Conservation (phyloP, 257 asterid species). For the Lithospermum erythrorhizon region DNA sequence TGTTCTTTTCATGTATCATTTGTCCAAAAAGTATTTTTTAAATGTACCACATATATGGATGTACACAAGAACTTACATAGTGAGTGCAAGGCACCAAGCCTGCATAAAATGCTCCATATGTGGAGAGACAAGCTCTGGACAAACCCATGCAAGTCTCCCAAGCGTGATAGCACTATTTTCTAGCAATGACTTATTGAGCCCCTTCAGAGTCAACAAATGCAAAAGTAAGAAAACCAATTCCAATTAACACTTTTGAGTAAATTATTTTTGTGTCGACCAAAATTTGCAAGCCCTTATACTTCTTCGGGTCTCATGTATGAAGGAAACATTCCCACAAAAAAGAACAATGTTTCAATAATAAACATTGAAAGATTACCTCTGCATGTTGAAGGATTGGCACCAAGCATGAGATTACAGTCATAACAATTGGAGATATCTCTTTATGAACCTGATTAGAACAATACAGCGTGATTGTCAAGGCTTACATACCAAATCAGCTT, state of each 20-base stretch:
- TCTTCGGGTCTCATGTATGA: background rate
- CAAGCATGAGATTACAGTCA: conserved; percentile 67
- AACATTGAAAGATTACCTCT: conserved; percentile 40
- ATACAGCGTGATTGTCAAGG: background rate
- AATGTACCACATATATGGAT: background rate
- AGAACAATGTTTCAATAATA: too few relatives aligned
- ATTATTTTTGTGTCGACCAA: background rate
- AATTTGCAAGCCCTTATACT: too few relatives aligned
- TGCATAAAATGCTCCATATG: conserved; percentile 98
- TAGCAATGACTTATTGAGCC: conserved; percentile 75
- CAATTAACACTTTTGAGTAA: background rate
- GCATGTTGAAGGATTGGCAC: conserved; percentile 82
- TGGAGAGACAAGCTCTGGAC: conserved; percentile 88
- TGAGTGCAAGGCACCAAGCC: conserved; percentile 82
- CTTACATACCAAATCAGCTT: background rate
- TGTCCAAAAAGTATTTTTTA: background rate
- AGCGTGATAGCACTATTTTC: conserved; percentile 93
- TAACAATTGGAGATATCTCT: conserved; percentile 73
- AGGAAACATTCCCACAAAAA: background rate
- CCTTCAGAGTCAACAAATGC: conserved; percentile 32
- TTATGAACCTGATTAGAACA: conserved; percentile 55
- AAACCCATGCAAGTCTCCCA: conserved; percentile 89
- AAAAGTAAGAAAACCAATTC: background rate
- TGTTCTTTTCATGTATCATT: background rate
- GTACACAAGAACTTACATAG: conserved; percentile 49